These are phyloP conservation scores for Bolboschoenus planiculmis DNA, from an alignment of 176 grass and related monocot species.

Conservation along the genomic window DNA sequence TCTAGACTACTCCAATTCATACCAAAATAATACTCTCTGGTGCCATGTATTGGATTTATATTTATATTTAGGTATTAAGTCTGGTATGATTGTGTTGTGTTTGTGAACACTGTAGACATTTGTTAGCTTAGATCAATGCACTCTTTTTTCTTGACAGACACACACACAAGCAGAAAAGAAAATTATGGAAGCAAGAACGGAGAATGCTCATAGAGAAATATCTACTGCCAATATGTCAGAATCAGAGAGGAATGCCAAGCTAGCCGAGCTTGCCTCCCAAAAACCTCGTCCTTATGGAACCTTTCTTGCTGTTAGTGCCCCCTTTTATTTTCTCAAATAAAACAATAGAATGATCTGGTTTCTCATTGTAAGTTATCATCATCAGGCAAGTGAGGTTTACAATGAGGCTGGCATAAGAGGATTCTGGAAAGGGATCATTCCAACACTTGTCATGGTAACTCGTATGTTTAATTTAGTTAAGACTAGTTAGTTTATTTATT, in stretches of 20 bases:
- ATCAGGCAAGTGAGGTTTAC: conserved; percentile 70
- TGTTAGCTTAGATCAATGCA: background rate
- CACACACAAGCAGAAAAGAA: conserved; percentile 96
- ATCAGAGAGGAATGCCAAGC: conserved; percentile 45
- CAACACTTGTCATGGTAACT: conserved; percentile 93
- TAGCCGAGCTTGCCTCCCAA: conserved; percentile 54
- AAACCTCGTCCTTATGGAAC: conserved; percentile 71
- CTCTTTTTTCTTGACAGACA: conserved; percentile 38
- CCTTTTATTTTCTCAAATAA: conserved; percentile 10
- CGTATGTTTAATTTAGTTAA: conserved; percentile 9
- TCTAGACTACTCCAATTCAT: background rate
- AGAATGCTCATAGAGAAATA: conserved; percentile 54
- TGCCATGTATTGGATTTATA: background rate
- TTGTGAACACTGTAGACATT: conserved; percentile 3
- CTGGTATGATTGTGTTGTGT: background rate
- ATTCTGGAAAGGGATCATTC: conserved; percentile 97
- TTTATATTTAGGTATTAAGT: background rate
- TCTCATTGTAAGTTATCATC: conserved; percentile 27
- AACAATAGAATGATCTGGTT: conserved; percentile 26
- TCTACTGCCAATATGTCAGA: conserved; percentile 40
- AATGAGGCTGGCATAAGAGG: conserved; percentile 72
- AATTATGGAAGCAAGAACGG: conserved; percentile 78
- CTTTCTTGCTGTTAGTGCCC: conserved; percentile 64
- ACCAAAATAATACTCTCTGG: background rate
- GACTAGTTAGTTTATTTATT: background rate